Base-by-base conservation (phyloP, 768 basidiomycete species). In the Steccherinum ochraceum region DNA sequence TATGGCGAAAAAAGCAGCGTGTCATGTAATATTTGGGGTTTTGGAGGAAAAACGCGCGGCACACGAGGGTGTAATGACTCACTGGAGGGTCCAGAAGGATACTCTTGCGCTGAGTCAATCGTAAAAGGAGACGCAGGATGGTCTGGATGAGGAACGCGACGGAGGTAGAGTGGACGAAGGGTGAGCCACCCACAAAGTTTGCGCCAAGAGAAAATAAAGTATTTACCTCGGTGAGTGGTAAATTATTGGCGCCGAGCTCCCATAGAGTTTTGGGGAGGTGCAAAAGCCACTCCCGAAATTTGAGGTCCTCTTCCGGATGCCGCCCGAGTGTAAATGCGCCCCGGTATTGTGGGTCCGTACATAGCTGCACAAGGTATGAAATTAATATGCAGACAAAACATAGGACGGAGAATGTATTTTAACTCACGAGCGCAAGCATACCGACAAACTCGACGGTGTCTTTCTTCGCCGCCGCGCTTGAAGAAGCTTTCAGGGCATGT, bases 181-280 rank as follows among this genome's bases (percentile, higher is more conserved):
- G 49, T 24, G 11, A 42, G 26, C 10, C 25, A 11, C 16, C 16
- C 35, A 39, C 11, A 39, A 39, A 39, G 35, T n/a, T 39, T 39
- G 35, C 35, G 11, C 21, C 7, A 5, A 43, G n/a, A 23, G 7
- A 43, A 18, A 23, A 43, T 43, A 43, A n/a, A n/a, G 41, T 13
- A 23, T 50, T 16, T 46, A 88, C 91, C 77, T 89, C 81, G 0
- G 84, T 83, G 3, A 76, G 68, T 1, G 65, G 57, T 16, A 76
- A 62, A 61, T 89, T 79, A 48, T 66, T 77, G 10, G 66, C 67
- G 2, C 86, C 85, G 10, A 87, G 65, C 64, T 97, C 93, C 94
- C 94, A 97, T 3, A 97, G 70, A 4, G 76, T 75, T 66, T 81
- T 85, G 0, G 93, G 91, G 41, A 96, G 75, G 56, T 86, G 81